These are phyloP conservation scores for Cyclocybe aegerita DNA, from an alignment of 768 basidiomycete species.

Conservation along the genomic window DNA sequence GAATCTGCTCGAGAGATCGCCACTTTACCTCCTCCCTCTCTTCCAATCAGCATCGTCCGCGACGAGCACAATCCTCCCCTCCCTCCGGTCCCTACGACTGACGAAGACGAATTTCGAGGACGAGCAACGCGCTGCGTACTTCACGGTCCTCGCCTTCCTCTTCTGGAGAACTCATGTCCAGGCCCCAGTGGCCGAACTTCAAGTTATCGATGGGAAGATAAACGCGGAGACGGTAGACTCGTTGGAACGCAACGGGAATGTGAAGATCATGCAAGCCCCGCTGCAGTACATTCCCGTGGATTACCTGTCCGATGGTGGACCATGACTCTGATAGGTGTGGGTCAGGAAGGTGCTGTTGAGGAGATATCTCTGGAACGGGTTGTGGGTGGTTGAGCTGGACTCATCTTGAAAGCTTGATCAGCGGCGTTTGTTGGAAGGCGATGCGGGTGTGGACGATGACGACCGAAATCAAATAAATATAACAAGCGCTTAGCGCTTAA, in stretches of 20 bases:
- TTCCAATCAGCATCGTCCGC: constrained; percentile 8
- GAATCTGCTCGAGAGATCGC: constrained; percentile 18
- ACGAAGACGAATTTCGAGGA: constrained; percentile 17
- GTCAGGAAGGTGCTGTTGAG: too few relatives aligned
- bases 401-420: too few relatives aligned
- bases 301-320: too few relatives aligned
- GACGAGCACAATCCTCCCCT: constrained; percentile 7
- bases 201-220: constrained; percentile 11
- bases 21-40: constrained; percentile 16
- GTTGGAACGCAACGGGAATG: constrained; percentile 8
- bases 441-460: too few relatives aligned
- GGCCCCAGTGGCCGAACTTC: constrained; percentile 9
- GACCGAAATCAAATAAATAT: too few relatives aligned
- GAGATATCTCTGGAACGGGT: too few relatives aligned
- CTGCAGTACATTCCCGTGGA: not conserved
- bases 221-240: constrained; percentile 2
- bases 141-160: constrained; percentile 11
- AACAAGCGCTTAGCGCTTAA: too few relatives aligned
- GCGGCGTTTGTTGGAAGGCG: too few relatives aligned
- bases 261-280: constrained; percentile 6
- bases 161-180: constrained; percentile 9
- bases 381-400: too few relatives aligned
- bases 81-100: constrained; percentile 11
- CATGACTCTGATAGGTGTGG: too few relatives aligned
- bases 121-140: constrained; percentile 4